A percentile compares a stretch with the other conserved stretches of the same genome.
Conservation (phyloP, 2,329 filamentous ascomycete genomes). For the Fonsecaea pugnacius region DNA sequence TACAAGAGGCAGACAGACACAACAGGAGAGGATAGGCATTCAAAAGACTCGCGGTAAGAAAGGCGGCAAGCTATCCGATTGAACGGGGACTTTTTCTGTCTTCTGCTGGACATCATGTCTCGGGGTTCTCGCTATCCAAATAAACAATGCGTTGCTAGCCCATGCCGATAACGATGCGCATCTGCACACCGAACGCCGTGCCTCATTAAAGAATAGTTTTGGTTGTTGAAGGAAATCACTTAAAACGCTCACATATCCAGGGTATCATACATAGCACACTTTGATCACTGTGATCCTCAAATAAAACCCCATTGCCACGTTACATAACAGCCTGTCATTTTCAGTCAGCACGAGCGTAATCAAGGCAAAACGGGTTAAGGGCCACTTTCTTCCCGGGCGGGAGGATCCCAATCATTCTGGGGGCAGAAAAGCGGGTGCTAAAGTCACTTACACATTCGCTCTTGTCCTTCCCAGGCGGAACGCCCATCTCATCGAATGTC, state of each 20-base stretch:
- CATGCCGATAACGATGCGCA: not conserved
- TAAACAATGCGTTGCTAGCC: not conserved
- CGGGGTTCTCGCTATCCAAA: not conserved
- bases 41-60: not conserved
- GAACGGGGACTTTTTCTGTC: not conserved
- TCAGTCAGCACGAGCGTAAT: not conserved
- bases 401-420: not conserved
- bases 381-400: not conserved
- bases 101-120: not conserved
- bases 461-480: conserved; percentile 81
- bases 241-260: not conserved
- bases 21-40: not conserved
- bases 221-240: not conserved
- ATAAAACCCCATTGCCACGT: not conserved
- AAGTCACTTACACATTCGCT: conserved; percentile 76
- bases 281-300: not conserved
- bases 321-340: conserved; percentile 1
- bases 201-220: not conserved
- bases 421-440: not conserved
- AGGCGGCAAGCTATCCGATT: not conserved
- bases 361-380: not conserved
- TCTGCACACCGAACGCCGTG: not conserved
- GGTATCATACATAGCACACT: conserved; percentile 1
- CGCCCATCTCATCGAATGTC: conserved; percentile 98
- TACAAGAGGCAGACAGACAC: not conserved